Conservation (phyloP, 345 rosid genomes). For the Salix dunnii region DNA sequence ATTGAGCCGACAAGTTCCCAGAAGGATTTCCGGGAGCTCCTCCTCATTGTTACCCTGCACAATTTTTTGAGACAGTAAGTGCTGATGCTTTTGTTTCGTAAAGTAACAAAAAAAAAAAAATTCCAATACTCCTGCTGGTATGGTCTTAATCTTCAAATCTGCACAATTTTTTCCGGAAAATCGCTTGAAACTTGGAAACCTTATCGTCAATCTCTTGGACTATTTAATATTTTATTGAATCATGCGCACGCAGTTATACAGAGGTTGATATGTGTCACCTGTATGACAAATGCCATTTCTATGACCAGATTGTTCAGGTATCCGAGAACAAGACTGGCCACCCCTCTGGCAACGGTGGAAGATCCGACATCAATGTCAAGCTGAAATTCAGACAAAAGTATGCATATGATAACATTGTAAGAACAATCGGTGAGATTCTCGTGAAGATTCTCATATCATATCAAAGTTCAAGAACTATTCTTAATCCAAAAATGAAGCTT, state of each 20-base stretch:
- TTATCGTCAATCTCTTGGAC: neutral
- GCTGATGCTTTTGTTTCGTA: neutral
- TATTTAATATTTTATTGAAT: neutral
- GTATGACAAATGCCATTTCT: conserved; percentile 91
- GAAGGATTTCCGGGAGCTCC: conserved; percentile 79
- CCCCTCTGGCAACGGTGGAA: conserved; percentile 87
- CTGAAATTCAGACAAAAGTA: conserved; percentile 33
- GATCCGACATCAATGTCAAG: conserved; percentile 80
- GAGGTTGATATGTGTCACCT: conserved; percentile 37
- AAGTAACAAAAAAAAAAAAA: too few species aligned
- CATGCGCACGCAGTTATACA: neutral
- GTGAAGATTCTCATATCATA: too few species aligned
- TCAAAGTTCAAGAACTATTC: too few species aligned
- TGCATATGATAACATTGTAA: neutral
- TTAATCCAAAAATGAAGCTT: too few species aligned
- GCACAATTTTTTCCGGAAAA: neutral
- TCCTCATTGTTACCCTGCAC: conserved; percentile 76
- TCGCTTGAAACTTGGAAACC: neutral
- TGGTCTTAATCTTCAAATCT: neutral
- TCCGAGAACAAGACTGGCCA: conserved; percentile 73
- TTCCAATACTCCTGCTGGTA: neutral
- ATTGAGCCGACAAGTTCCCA: conserved; percentile 83
- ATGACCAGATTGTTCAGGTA: conserved; percentile 75
- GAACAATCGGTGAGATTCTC: too few species aligned
- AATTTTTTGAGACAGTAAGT: neutral